Evolutionary conservation across 441 rosid species (phyloP), one percentile per base, ranked within the genome.

Genomic region (Theobroma grandiflorum): DNA sequence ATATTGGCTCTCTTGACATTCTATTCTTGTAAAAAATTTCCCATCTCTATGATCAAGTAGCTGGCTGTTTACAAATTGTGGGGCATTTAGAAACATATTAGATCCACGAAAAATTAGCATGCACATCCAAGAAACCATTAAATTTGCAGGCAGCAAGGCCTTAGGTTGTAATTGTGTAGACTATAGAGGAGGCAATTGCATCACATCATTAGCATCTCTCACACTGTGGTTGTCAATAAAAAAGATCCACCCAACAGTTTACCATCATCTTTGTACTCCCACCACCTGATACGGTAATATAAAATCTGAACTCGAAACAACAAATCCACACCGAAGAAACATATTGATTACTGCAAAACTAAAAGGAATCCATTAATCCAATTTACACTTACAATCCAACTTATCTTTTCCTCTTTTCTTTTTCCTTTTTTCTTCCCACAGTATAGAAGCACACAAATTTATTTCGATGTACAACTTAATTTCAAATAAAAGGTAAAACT

Each of bases 291-390:
- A 68, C 2, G 11, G 40, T 5, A 35, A 20, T 10, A 64, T 70
- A 37, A 53, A 67, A 61, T 15, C n/a, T 52, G 50, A 52, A 81
- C 49, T n/a, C 8, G 5, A 77, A 57, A 64, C 50, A 53, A 55
- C 3, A 75, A 66, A 37, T n/a, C 76, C 79, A 73, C 18, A 67
- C 59, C 18, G 71, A 82, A 26, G 31, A 58, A 72, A 62, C 70
- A 10, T 15, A 37, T 35, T 73, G 71, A 37, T 61, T 20, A 76
- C 20, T 6, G 42, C 62, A 76, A 87, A 85, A 74, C 62, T n/a
- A 57, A 43, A 61, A 66, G 11, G 43, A 81, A 88, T 83, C 84
- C 90, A 91, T 91, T 88, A 88, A 87, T 84, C 86, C 83, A 77
- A 81, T 49, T 82, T 83, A 82, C 90, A 88, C 85, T 85, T 78